Evolutionary conservation across 83 land plant genomes (phyloP).

Genomic region (Diphasiastrum complanatum): DNA sequence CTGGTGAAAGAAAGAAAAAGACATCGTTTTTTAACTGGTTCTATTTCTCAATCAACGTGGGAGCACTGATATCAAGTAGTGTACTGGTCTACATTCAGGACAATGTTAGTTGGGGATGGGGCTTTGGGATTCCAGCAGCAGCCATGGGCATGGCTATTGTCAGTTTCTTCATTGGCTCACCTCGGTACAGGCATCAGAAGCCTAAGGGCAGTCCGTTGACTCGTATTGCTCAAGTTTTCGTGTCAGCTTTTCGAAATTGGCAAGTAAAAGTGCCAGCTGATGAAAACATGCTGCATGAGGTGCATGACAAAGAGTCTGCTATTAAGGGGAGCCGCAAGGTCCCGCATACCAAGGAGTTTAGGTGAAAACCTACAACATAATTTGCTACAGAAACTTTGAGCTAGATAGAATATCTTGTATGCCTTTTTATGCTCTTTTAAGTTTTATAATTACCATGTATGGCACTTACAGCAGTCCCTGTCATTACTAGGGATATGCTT

Average conservation of each 20-base stretch:
- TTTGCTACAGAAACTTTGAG: too few relatives aligned
- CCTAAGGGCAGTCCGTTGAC: neutral
- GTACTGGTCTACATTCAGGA: neutral
- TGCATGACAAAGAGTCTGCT: neutral
- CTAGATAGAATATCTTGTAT: too few relatives aligned
- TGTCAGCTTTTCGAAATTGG: neutral
- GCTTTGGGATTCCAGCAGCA: neutral
- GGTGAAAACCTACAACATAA: too few relatives aligned
- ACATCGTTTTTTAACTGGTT: too few relatives aligned
- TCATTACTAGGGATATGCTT: too few relatives aligned
- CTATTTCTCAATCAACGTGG: neutral
- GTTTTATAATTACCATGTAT: too few relatives aligned
- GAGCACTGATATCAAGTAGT: neutral
- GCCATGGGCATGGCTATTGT: neutral
- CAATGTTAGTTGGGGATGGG: too few relatives aligned
- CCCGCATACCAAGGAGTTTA: neutral
- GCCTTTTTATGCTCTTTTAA: too few relatives aligned
- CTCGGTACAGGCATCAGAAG: neutral
- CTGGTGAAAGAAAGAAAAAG: neutral
- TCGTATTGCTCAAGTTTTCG: neutral
- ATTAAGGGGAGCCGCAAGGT: constrained; percentile 9
- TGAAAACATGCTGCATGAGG: constrained; percentile 4
- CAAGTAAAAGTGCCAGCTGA: neutral
- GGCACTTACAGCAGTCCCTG: too few relatives aligned
- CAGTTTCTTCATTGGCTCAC: neutral